These are phyloP conservation scores for Leccinum longicurvipes DNA, from an alignment of 768 basidiomycete species.

Conservation along the genomic window DNA sequence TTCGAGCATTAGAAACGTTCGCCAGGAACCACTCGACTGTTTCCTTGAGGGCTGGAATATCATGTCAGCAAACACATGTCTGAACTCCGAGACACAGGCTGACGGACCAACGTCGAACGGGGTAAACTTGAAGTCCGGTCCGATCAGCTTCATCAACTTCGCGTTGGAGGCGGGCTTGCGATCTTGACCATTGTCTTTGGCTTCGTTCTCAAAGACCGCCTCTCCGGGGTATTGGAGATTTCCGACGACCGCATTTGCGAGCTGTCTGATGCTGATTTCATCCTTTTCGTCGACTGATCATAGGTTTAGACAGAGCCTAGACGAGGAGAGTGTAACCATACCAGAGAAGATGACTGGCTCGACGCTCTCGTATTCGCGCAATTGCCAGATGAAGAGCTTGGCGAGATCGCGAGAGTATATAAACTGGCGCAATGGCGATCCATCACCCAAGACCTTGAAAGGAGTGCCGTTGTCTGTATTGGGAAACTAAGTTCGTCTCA, in stretches of 20 bases:
- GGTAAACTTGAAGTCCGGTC: conserved; percentile 78
- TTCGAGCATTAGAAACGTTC: conserved; percentile 74
- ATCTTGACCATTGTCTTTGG: conserved; percentile 85
- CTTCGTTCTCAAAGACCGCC: conserved; percentile 67
- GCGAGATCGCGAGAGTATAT: conserved; percentile 97
- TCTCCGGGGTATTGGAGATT: conserved; percentile 76
- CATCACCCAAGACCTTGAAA: conserved; percentile 86
- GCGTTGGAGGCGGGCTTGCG: conserved; percentile 94
- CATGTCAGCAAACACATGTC: background rate
- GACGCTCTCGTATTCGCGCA: conserved; percentile 87
- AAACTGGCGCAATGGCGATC: conserved; percentile 93
- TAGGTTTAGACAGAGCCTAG: background rate
- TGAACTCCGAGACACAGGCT: background rate
- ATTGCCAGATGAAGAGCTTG: conserved; percentile 90
- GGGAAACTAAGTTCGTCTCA: background rate
- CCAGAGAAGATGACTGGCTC: conserved; percentile 93
- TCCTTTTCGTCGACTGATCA: conserved; percentile 82
- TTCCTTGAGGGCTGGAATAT: conserved; percentile 60
- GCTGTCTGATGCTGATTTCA: conserved; percentile 88
- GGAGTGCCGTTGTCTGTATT: conserved; percentile 70
- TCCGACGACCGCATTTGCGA: conserved; percentile 88
- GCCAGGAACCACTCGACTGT: conserved; percentile 86
- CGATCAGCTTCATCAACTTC: conserved; percentile 74
- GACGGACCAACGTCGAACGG: conserved; percentile 77
- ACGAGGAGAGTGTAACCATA: conserved; percentile 26